Evolutionary conservation across 257 asterid genomes (phyloP).

Genomic region (Nicotiana obtusifolia): DNA sequence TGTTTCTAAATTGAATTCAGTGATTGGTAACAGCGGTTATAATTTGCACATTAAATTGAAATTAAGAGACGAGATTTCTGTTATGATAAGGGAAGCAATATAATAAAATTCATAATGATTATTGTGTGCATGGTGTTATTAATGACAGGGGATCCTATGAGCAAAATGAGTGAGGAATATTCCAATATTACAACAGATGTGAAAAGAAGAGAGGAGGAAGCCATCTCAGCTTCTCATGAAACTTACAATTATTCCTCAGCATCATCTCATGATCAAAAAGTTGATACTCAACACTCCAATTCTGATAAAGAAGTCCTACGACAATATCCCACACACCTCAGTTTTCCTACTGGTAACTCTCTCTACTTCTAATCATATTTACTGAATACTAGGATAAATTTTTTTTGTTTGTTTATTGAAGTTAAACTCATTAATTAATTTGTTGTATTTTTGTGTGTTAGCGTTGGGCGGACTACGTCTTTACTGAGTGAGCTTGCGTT

Average conservation of each 20-base stretch:
- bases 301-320: constrained; percentile 35
- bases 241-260: constrained; percentile 24
- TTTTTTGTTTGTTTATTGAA: too few species aligned
- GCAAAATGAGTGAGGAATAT: constrained; percentile 23
- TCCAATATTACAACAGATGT: constrained; percentile 28
- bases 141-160: constrained; percentile 18
- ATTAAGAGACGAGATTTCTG: background rate
- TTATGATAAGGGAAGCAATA: background rate
- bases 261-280: background rate
- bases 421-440: too few species aligned
- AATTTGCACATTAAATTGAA: background rate
- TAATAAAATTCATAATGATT: background rate
- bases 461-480: too few species aligned
- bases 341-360: constrained; percentile 39
- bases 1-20: too few species aligned
- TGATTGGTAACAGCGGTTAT: background rate
- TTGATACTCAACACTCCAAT: constrained; percentile 5
- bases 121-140: background rate
- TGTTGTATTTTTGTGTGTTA: too few species aligned
- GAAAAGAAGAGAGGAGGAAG: constrained; percentile 43
- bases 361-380: background rate
- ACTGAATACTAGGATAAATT: too few species aligned
- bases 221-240: constrained; percentile 28
- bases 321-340: constrained; percentile 23
- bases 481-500: too few species aligned